phyloP scores from a whole-genome alignment of 805 yeast species.

The Pichia paraexigua region DNA sequence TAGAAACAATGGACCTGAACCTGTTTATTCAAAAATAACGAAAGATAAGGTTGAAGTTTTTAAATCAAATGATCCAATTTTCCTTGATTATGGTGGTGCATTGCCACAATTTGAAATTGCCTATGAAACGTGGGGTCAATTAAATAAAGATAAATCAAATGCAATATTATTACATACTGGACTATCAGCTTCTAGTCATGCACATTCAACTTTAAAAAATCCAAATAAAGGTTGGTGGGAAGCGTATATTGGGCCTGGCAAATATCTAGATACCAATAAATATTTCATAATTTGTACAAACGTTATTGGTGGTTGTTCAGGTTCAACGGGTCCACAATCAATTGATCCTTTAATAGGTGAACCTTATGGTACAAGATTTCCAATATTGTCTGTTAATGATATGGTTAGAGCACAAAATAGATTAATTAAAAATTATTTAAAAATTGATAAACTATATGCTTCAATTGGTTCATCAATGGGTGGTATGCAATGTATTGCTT shows the following conservation, averaged over 20 bases:
- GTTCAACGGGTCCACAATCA: conserved; percentile 89
- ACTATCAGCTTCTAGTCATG: conserved; percentile 88
- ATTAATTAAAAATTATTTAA: conserved; percentile 53
- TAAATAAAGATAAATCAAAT: conserved; percentile 57
- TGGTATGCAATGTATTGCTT: conserved; percentile 96
- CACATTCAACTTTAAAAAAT: conserved; percentile 68
- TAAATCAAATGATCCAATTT: conserved; percentile 48
- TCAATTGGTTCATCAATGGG: conserved; percentile 93
- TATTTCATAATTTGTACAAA: conserved; percentile 84
- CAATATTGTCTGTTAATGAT: conserved; percentile 76
- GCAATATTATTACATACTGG: conserved; percentile 85
- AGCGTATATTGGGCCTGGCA: conserved; percentile 78
- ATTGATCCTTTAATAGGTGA: conserved; percentile 58
- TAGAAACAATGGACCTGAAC: conserved; percentile 63
- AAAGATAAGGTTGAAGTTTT: conserved; percentile 58
- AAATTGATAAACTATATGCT: conserved; percentile 60
- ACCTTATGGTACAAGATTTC: conserved; percentile 80
- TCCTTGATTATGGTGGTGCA: conserved; percentile 74
- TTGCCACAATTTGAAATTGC: conserved; percentile 76
- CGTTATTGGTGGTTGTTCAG: conserved; percentile 91
- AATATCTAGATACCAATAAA: conserved; percentile 70
- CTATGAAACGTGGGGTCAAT: conserved; percentile 84
- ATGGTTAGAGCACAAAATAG: conserved; percentile 86
- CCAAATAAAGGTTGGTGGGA: conserved; percentile 93
- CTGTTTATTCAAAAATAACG: conserved; percentile 63